Base-by-base conservation (phyloP, 1,139 yeast species). In the Keqinozyma sinolaborantium region DNA sequence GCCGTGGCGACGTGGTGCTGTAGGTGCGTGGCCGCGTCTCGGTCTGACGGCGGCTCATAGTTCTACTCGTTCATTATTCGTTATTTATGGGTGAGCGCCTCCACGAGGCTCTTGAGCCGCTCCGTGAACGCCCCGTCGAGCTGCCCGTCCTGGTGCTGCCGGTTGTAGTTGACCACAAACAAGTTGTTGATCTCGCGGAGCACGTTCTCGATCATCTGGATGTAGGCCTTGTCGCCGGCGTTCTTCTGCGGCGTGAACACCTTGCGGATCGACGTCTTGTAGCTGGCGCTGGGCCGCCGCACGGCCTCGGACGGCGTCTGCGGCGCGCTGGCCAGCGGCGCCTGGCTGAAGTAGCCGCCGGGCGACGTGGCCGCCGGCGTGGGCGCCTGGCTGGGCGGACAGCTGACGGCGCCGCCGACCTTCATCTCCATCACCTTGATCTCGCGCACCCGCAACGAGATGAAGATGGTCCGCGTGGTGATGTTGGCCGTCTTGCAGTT, bases 371-470 rank as follows among this genome's bases (percentile, higher is more conserved):
- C 27, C n/a, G 23, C 11, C 2, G 33, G 30, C 16, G 20, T 23
- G 2, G 27, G 20, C n/a, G 9, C 10, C 25, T 32, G 9, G 14
- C 9, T 18, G 21, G 21, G 21, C 7, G 9, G 10, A 11, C 30
- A 29, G 12, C 11, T 14, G 12, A 26, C 25, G 14, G 19, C 30
- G 29, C 41, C 50, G 2, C 51, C 50, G 9, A 41, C 38, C 30
- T 44, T 58, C 64, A 76, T 61, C 30, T 70, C 70, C 15, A 77
- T 63, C 28, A 71, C 62, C 44, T 74, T 75, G 30, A 78, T 72
- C 41, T 78, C 84, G 18, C 83, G 54, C 1, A 79, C 78, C 25
- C 83, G 51, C 29, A 78, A 55, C 33, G 79, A 73, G 3, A 78
- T 51, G 32, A 67, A 62, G 2, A 70, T 48, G 0, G 73, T 64